Percentiles rank a stretch among this genome's conserved stretches.
These are phyloP conservation scores for Rutstroemia sydowiana DNA, from an alignment of 2,329 filamentous ascomycete genomes.

Conservation along the genomic window DNA sequence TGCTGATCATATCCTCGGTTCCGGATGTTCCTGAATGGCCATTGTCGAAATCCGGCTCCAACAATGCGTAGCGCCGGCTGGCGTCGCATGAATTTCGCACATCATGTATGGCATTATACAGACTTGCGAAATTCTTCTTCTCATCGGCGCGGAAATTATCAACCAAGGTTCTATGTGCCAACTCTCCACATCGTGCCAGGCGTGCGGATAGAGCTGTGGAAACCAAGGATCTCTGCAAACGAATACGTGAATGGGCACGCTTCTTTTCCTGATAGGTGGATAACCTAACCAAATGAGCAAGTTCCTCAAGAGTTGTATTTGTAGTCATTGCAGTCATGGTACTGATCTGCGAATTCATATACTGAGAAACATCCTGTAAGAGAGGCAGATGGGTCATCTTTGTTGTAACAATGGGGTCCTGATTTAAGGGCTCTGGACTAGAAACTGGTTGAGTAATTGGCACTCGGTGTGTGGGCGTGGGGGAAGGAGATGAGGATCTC, in stretches of 20 bases:
- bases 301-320: constrained; percentile 65
- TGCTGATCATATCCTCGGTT: constrained; percentile 36
- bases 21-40: constrained; percentile 29
- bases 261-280: constrained; percentile 79
- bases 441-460: constrained; percentile 22
- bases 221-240: constrained; percentile 66
- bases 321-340: constrained; percentile 47
- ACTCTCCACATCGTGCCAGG: constrained; percentile 65
- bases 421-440: constrained; percentile 12
- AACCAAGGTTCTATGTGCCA: constrained; percentile 67
- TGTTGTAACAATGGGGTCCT: constrained; percentile 16
- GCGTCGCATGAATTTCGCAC: constrained; percentile 71
- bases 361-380: constrained; percentile 58
- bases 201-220: constrained; percentile 69
- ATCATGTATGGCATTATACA: constrained; percentile 74
- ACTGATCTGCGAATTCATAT: constrained; percentile 52
- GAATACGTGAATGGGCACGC: constrained; percentile 63
- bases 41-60: constrained; percentile 65
- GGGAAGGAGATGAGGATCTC: constrained; percentile 19
- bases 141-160: constrained; percentile 74
- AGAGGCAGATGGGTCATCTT: constrained; percentile 38
- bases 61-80: constrained; percentile 59
- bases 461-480: constrained; percentile 19
- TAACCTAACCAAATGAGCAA: constrained; percentile 69
- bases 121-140: constrained; percentile 65